A percentile compares a stretch with the other conserved stretches of the same genome.
Conservation (phyloP, 192 early-diverging fungal genomes). For the Rhizophlyctis rosea region DNA sequence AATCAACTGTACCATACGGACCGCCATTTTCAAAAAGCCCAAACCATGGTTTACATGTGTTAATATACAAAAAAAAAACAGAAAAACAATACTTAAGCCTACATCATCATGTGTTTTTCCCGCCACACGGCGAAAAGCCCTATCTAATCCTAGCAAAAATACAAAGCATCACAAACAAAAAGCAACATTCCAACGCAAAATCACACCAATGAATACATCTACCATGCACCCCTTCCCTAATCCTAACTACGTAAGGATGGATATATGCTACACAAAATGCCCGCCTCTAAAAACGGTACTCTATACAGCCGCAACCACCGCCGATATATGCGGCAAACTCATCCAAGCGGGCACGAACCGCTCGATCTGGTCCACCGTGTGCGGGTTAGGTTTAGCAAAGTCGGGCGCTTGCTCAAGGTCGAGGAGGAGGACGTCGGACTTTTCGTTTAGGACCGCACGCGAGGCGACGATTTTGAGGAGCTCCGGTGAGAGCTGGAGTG, state of each 20-base stretch:
- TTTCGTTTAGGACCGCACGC: conserved; percentile 82
- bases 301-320: conserved; percentile 9
- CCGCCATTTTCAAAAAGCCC: too few relatives aligned
- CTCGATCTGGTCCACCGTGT: conserved; percentile 67
- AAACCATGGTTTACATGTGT: too few relatives aligned
- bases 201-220: neutral
- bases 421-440: conserved; percentile 83
- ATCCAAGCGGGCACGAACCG: conserved; percentile 71
- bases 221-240: too few relatives aligned
- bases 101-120: too few relatives aligned
- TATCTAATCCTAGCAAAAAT: neutral
- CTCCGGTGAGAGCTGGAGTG: conserved; percentile 71
- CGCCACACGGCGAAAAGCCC: too few relatives aligned
- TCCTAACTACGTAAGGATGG: too few relatives aligned
- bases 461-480: conserved; percentile 86
- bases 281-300: too few relatives aligned
- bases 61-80: too few relatives aligned
- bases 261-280: too few relatives aligned
- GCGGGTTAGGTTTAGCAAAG: conserved; percentile 55
- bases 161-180: neutral
- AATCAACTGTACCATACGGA: neutral
- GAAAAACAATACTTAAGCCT: too few relatives aligned
- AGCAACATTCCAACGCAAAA: neutral
- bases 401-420: conserved; percentile 70
- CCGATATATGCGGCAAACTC: conserved; percentile 38